Conservation (phyloP, 148 eudicot species). For the Dianthus caryophyllus region DNA sequence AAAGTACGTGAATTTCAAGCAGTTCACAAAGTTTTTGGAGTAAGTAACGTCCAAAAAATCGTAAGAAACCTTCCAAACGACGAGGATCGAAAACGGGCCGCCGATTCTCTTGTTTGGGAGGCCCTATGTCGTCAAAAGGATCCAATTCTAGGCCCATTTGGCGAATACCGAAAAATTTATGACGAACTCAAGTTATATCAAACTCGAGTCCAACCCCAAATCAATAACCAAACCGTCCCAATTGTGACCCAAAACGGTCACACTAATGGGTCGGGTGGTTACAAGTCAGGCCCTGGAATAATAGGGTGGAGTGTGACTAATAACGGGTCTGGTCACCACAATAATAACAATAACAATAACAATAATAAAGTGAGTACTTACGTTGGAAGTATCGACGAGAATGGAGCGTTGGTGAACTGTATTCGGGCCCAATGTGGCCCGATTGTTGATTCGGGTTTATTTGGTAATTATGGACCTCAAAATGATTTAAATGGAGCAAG, state of each 20-base stretch:
- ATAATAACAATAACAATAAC: slow-evolving; percentile 1
- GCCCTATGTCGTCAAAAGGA: slow-evolving; percentile 64
- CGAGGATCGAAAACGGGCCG: slow-evolving; percentile 53
- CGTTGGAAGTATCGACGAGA: slow-evolving; percentile 24
- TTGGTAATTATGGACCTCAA: slow-evolving; percentile 27
- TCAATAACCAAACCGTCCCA: slow-evolving; percentile 20
- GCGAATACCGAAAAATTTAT: slow-evolving; percentile 48
- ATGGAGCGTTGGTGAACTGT: slow-evolving; percentile 31
- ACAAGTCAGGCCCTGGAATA: slow-evolving; percentile 27
- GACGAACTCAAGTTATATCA: slow-evolving; percentile 66
- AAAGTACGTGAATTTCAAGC: slow-evolving; percentile 65
- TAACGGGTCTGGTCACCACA: slow-evolving; percentile 24
- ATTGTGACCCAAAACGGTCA: slow-evolving; percentile 28
- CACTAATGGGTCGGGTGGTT: slow-evolving; percentile 20
- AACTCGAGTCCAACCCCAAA: slow-evolving; percentile 25
- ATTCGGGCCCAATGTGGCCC: slow-evolving; percentile 32
- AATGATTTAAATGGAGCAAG: slow-evolving; percentile 30
- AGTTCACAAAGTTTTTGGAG: slow-evolving; percentile 84
- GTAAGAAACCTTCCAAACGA: slow-evolving; percentile 36
- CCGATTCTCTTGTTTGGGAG: slow-evolving; percentile 84
- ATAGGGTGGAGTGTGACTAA: slow-evolving; percentile 36
- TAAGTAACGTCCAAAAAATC: slow-evolving; percentile 71
- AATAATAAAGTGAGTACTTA: slow-evolving; percentile 18
- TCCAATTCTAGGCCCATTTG: slow-evolving; percentile 68
- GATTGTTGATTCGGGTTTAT: slow-evolving; percentile 26